phyloP scores from a whole-genome alignment of 2,329 filamentous ascomycete species.

The Karstenula rhodostoma region DNA sequence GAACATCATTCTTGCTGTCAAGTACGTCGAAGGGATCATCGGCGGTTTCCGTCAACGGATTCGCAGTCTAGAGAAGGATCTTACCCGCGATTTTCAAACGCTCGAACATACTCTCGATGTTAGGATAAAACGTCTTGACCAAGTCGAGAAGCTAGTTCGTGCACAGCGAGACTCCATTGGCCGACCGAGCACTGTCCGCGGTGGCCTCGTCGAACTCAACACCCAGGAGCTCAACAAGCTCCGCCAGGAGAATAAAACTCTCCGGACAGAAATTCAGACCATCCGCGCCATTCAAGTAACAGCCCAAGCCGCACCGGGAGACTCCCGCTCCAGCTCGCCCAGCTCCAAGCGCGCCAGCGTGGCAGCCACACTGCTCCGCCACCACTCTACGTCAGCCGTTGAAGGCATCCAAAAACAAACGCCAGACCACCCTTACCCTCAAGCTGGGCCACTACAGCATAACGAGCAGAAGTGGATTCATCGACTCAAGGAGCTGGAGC shows the following conservation, averaged over 20 bases:
- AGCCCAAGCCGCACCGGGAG: constrained; percentile 31
- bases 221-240: constrained; percentile 66
- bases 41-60: constrained; percentile 81
- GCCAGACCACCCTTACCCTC: constrained; percentile 43
- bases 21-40: constrained; percentile 83
- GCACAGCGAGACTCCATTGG: constrained; percentile 49
- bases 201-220: constrained; percentile 50
- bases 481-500: constrained; percentile 84
- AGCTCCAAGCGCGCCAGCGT: constrained; percentile 54
- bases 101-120: constrained; percentile 82
- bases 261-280: constrained; percentile 71
- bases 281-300: constrained; percentile 58
- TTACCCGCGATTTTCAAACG: constrained; percentile 89
- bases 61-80: constrained; percentile 83
- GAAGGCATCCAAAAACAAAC: constrained; percentile 50
- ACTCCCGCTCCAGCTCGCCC: constrained; percentile 36
- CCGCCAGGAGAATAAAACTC: constrained; percentile 66
- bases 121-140: constrained; percentile 84
- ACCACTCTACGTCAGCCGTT: constrained; percentile 62
- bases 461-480: constrained; percentile 84
- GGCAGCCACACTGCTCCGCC: constrained; percentile 62
- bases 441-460: constrained; percentile 50
- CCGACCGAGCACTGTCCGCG: constrained; percentile 50
- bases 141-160: constrained; percentile 78
- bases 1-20: constrained; percentile 86